Evolutionary conservation across 2,329 filamentous ascomycete species (phyloP), one percentile per base, ranked within the genome.

Genomic region (Epichloe hybrida): DNA sequence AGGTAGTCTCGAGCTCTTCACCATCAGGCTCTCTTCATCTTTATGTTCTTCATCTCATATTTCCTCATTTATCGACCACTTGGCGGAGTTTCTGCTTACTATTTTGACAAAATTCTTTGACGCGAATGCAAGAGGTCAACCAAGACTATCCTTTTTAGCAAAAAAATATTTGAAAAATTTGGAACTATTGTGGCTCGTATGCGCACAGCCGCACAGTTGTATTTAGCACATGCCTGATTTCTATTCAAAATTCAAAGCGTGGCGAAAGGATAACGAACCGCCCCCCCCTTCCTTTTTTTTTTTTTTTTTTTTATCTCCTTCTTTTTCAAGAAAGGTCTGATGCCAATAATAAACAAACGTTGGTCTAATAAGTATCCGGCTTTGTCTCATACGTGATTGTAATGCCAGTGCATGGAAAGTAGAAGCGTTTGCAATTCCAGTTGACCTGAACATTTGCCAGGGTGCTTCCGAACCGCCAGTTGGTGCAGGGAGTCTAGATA

Each of bases 231-330:
- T 44, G 41, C 47, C 40, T 12, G 47, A 4, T 21, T n/a, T 20
- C 12, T 13, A 8, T 11, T 20, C 9, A 3, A 27, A 42, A 8
- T 11, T 20, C 8, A 3, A 27, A 42, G 20, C 39, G 31, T 21
- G 27, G 15, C 47, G 27, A 37, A 43, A 43, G 47, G 47, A 49
- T 43, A 23, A 49, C 43, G n/a, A 21, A 21, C 20, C 20, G 20
- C 2, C 3, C 20, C 20, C 20, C 3, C 3, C 3, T 3, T 17
- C 2, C 17, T 2, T 17, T 17, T 17, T 17, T 17, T 17, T 17
- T 17, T 1, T 17, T 17, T 17, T 21, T 21, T 20, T 20, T 21
- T 21, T 34, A 37, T 73, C 60, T 66, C 6, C 13, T 12, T 44
- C 2, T 36, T 8, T 27, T 8, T 8, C 5, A 31, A 31, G 7